phyloP scores from a whole-genome alignment of 495 filamentous ascomycete species.

The Aspergillus taichungensis region DNA sequence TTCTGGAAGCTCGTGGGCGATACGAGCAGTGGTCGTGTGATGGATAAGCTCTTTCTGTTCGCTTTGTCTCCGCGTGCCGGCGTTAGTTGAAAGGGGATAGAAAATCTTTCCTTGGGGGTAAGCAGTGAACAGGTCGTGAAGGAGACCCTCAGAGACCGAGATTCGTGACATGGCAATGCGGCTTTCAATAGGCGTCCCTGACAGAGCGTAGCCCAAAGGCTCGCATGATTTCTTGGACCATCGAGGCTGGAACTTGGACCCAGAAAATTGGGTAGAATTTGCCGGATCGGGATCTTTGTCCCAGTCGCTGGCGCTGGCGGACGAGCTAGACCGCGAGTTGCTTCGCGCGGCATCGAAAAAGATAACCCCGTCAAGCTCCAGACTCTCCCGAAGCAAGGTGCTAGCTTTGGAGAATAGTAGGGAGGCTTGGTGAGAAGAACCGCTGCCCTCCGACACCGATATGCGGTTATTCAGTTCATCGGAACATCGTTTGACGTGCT shows the following conservation, averaged over 20 bases:
- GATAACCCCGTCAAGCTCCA: slow-evolving; percentile 27
- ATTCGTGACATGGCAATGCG: background rate
- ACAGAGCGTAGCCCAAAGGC: slow-evolving; percentile 3
- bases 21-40: slow-evolving; percentile 1
- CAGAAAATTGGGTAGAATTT: slow-evolving; percentile 1
- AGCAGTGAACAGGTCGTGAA: slow-evolving; percentile 17
- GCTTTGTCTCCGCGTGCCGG: background rate
- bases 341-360: slow-evolving; percentile 22
- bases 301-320: slow-evolving; percentile 6
- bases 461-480: slow-evolving; percentile 6
- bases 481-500: slow-evolving; percentile 7
- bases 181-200: background rate
- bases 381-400: slow-evolving; percentile 18
- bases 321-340: slow-evolving; percentile 10
- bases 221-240: slow-evolving; percentile 11
- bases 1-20: slow-evolving; percentile 30
- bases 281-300: slow-evolving; percentile 1
- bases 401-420: slow-evolving; percentile 21
- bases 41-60: background rate
- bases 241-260: slow-evolving; percentile 1
- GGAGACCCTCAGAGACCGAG: slow-evolving; percentile 12
- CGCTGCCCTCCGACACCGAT: slow-evolving; percentile 1
- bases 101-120: slow-evolving; percentile 26
- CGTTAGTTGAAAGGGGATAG: background rate
- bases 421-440: background rate